Conservation (phyloP, 768 basidiomycete genomes). For the Leccinum rimulosum region DNA sequence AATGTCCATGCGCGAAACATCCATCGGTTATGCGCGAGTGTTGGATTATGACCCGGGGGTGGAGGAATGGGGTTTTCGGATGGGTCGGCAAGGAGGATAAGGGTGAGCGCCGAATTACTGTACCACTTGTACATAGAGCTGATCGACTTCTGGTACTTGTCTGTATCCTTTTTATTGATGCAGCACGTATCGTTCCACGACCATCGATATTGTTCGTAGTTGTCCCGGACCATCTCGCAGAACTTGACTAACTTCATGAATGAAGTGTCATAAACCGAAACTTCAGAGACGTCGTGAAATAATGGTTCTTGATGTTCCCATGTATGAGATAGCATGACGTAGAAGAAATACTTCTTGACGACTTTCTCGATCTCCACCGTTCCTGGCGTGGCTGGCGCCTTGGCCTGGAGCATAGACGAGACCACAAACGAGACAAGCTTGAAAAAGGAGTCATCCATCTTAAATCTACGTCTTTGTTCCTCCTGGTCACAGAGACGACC, state of each 20-base stretch:
- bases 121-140: conserved; percentile 18
- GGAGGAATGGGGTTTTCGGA: neutral
- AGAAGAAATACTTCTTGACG: neutral
- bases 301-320: neutral
- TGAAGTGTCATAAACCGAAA: neutral
- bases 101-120: conserved; percentile 5
- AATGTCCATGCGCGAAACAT: conserved; percentile 16
- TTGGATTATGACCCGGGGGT: neutral
- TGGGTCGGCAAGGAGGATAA: conserved; percentile 10
- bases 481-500: neutral
- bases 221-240: conserved; percentile 6
- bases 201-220: conserved; percentile 4
- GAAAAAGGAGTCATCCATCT: neutral
- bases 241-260: conserved; percentile 11
- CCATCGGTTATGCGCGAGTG: conserved; percentile 13
- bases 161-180: conserved; percentile 1
- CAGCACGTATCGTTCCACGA: conserved; percentile 14
- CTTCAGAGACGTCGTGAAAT: neutral
- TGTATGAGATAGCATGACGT: neutral
- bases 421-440: neutral
- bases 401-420: neutral
- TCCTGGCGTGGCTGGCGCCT: neutral
- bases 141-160: conserved; percentile 5
- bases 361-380: neutral
- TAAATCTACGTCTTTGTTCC: neutral